These are phyloP conservation scores for Favolaschia claudopus DNA, from an alignment of 768 basidiomycete species.

Conservation along the genomic window DNA sequence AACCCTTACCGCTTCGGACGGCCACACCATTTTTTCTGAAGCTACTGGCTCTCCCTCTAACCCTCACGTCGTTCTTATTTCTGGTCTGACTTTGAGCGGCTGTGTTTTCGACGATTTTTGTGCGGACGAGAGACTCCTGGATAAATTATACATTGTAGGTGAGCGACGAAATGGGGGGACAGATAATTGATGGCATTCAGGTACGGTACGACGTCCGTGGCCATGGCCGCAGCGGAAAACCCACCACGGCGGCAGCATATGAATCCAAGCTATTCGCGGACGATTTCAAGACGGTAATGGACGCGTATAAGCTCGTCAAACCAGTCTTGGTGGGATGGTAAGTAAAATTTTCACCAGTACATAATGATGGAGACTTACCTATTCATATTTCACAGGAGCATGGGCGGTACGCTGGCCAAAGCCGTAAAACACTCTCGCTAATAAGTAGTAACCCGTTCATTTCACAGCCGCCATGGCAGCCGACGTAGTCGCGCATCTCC, in stretches of 20 bases:
- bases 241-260: slow-evolving; percentile 34
- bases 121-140: slow-evolving; percentile 34
- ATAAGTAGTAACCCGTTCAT: too few relatives aligned
- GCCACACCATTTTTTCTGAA: slow-evolving; percentile 48
- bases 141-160: slow-evolving; percentile 34
- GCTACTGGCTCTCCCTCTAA: slow-evolving; percentile 46
- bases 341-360: not conserved
- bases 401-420: slow-evolving; percentile 33
- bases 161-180: not conserved
- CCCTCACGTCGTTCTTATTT: slow-evolving; percentile 50
- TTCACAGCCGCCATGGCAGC: slow-evolving; percentile 35
- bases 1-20: slow-evolving; percentile 35
- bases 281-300: slow-evolving; percentile 40
- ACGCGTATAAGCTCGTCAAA: slow-evolving; percentile 36
- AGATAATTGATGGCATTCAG: slow-evolving; percentile 26
- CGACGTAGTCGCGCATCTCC: slow-evolving; percentile 37
- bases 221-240: slow-evolving; percentile 44
- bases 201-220: slow-evolving; percentile 45
- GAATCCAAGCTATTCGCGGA: slow-evolving; percentile 38
- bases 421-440: too few relatives aligned
- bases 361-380: too few relatives aligned
- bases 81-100: slow-evolving; percentile 47
- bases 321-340: slow-evolving; percentile 43
- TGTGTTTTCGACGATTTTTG: slow-evolving; percentile 48
- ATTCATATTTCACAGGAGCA: slow-evolving; percentile 34